Evolutionary conservation across 2,329 filamentous ascomycete genomes (phyloP), one percentile per base, ranked within the genome.

Genomic region (Eutypa lata): DNA sequence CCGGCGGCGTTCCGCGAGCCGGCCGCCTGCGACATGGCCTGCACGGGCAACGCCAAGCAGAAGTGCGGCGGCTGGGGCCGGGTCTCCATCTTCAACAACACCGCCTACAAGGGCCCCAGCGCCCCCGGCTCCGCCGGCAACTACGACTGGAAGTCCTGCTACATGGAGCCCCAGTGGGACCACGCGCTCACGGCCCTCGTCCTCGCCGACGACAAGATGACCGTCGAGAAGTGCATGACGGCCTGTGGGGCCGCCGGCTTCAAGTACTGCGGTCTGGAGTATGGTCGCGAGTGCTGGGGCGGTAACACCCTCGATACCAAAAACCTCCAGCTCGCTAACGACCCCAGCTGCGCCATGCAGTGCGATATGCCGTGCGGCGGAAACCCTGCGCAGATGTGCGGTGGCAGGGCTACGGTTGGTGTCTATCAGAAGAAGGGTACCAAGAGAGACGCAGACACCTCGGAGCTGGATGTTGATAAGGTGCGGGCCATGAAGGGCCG

Each of bases 331-430:
- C 52, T 55, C 31, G 54, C 58, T 7, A 54, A 50, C n/a, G 56
- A 58, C 33, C 58, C 58, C 33, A 47, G 24, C 37, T 59, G 57
- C 40, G 50, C 49, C 40, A 61, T 57, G 58, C 53, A 57, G 50
- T 61, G 58, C 53, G 54, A 59, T 19, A 57, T 59, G 51, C n/a
- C 49, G 18, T 61, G 58, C 37, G 54, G 53, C 31, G 57, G 57
- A 7, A 56, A 59, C 49, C 37, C 10, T 11, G 26, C 3, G 11
- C 49, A 58, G 38, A 57, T 61, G 31, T 61, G 58, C 35, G 54
- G 35, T 16, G 35, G 35, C n/a, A 6, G 35, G 13, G 6, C 35
- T 4, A 38, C 35, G 4, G 6, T 38, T 14, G 35, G 7, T 14
- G 35, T 38, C 35, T 38, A 38, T 14, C 35, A 38, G 35, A 38